phyloP scores from a whole-genome alignment of 192 early-diverging fungal species.

The Paraglomus occultum region DNA sequence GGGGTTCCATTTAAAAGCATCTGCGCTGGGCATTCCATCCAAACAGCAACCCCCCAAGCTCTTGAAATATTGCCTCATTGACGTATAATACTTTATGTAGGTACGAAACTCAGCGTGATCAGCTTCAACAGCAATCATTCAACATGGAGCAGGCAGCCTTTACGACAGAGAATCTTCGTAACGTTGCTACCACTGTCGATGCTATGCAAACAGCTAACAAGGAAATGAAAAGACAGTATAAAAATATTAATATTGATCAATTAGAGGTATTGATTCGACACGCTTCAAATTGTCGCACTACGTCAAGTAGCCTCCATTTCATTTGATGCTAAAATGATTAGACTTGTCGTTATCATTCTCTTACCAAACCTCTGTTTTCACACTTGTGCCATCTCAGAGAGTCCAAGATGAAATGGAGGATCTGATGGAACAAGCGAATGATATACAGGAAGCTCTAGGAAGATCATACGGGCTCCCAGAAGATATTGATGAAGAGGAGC shows the following conservation, averaged over 20 bases:
- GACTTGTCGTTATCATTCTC: background rate
- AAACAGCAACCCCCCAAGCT: background rate
- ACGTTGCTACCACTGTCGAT: conserved; percentile 94
- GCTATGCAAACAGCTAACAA: conserved; percentile 97
- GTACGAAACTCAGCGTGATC: conserved; percentile 91
- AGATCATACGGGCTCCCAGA: conserved; percentile 92
- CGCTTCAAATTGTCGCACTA: background rate
- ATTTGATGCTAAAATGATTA: background rate
- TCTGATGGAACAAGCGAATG: conserved; percentile 93
- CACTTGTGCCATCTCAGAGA: conserved; percentile 46
- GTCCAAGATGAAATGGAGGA: conserved; percentile 99
- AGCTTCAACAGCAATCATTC: conserved; percentile 93
- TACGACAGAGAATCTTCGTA: conserved; percentile 94
- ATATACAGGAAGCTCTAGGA: conserved; percentile 94
- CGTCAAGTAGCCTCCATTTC: background rate
- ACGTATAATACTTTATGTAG: conserved; percentile 35
- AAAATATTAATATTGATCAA: conserved; percentile 91
- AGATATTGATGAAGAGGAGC: conserved; percentile 93
- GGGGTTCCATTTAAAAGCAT: no score
- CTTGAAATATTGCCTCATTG: background rate
- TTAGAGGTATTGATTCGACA: conserved; percentile 69
- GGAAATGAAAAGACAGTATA: conserved; percentile 95
- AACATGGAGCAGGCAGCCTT: conserved; percentile 98
- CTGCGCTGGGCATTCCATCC: no score
- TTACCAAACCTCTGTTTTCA: background rate